Percentiles rank a stretch among this genome's conserved stretches.
These are phyloP conservation scores for Monilinia polystroma DNA, from an alignment of 2,329 filamentous ascomycete species.

Conservation along the genomic window DNA sequence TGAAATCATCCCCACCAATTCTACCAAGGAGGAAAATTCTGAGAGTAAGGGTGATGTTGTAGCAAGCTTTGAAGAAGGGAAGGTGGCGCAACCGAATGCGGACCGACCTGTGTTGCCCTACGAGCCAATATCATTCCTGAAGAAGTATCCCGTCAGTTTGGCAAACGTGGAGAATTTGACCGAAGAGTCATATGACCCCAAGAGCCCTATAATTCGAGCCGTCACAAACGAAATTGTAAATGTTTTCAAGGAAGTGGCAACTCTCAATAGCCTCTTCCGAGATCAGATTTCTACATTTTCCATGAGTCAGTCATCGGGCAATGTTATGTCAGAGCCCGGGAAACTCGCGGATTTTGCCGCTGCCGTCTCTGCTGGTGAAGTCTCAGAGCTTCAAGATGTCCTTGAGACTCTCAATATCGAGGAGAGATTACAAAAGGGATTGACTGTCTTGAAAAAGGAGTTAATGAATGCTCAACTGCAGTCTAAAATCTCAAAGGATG, in stretches of 20 bases:
- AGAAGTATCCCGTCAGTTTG: slow-evolving; percentile 87
- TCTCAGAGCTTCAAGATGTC: slow-evolving; percentile 88
- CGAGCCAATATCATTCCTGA: slow-evolving; percentile 87
- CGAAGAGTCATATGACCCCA: slow-evolving; percentile 87
- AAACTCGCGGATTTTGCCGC: slow-evolving; percentile 97
- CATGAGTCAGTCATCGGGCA: slow-evolving; percentile 90
- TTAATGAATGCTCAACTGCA: slow-evolving; percentile 97
- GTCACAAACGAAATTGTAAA: slow-evolving; percentile 98
- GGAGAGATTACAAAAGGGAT: slow-evolving; percentile 84
- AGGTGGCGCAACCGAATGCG: slow-evolving; percentile 57
- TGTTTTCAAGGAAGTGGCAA: slow-evolving; percentile 95
- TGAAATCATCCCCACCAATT: slow-evolving; percentile 59
- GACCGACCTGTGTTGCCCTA: slow-evolving; percentile 55
- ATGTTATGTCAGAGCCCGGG: slow-evolving; percentile 89
- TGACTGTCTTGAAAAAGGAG: slow-evolving; percentile 94
- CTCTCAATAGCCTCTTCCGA: slow-evolving; percentile 89
- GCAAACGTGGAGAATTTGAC: slow-evolving; percentile 92
- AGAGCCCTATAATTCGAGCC: slow-evolving; percentile 83
- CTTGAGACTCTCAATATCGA: slow-evolving; percentile 87
- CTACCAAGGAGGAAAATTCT: slow-evolving; percentile 52
- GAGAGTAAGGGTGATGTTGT: slow-evolving; percentile 92
- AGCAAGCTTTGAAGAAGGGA: slow-evolving; percentile 89
- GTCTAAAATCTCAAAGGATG: slow-evolving; percentile 96
- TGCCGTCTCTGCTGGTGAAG: slow-evolving; percentile 90
- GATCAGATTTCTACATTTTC: slow-evolving; percentile 98